Base-by-base conservation (phyloP, 2,329 filamentous ascomycete genomes). In the Talaromyces sp. region DNA sequence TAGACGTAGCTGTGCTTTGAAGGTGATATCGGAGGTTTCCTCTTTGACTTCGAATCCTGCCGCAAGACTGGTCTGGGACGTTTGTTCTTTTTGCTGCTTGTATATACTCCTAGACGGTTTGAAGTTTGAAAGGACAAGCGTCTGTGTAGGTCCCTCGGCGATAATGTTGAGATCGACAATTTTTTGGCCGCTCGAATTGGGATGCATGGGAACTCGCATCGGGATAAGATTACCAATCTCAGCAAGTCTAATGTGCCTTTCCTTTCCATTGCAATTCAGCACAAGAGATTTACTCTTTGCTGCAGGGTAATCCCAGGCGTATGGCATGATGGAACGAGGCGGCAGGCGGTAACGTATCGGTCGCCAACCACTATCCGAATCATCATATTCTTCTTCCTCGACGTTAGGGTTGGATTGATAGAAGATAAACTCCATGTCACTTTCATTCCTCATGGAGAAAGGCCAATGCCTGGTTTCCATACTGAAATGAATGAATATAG, bases 371-470 rank as follows among this genome's bases (percentile, higher is more conserved):
- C 91, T 93, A 61, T 88, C 80, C 59, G 77, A 82, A 70, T 97
- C 91, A 5, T 84, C 83, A 22, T 62, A 62, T 60, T 93, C 93
- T 63, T 97, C 93, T 64, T 98, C 93, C 63, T 96, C 93, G 10
- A 96, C 80, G 68, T 93, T 96, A 4, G 95, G 95, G 69, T 98
- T 89, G 68, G 92, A 90, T 75, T 99, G 95, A 80, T 90, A 96
- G 79, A 99, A 99, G 55, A 93, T 89, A 75, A 98, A 98, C 72
- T 98, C 95, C 27, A 89, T 90, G 70, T 98, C 93, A 70, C 93
- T 98, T 78, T 98, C 95, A 71, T 99, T 99, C 66, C 95, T 89
- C 88, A 99, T 97, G 0, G 93, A 97, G 78, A 95, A 99, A 0
- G 95, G 95, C 95, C 95, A 99, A 72, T 96, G 92, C 75, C 95